phyloP scores from a whole-genome alignment of 1,284 basidiomycete species.

The Rhodotorula sp. region DNA sequence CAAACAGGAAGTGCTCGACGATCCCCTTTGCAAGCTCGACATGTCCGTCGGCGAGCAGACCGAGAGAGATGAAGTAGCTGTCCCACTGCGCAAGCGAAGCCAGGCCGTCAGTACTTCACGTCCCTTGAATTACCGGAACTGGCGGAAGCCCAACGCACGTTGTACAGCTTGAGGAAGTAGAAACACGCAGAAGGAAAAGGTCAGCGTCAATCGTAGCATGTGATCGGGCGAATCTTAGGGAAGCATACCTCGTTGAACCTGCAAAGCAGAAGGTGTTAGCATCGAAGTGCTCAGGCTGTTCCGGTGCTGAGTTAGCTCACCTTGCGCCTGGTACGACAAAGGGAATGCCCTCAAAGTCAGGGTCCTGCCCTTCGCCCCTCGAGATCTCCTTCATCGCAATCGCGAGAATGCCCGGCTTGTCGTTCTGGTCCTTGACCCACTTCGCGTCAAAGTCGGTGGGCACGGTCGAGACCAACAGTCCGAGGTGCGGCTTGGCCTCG shows the following conservation, averaged over 20 bases:
- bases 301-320: not conserved
- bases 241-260: constrained; percentile 82
- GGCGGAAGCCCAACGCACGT: constrained; percentile 10
- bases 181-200: not conserved
- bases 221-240: no score
- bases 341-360: constrained; percentile 83
- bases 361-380: constrained; percentile 61
- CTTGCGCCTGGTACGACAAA: constrained; percentile 97
- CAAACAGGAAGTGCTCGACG: constrained; percentile 98
- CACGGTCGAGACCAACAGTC: constrained; percentile 84
- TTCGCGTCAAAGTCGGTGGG: constrained; percentile 77
- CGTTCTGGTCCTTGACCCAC: constrained; percentile 91
- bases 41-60: constrained; percentile 90
- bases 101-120: not conserved
- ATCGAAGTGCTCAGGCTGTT: not conserved
- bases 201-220: not conserved
- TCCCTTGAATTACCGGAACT: no score
- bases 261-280: not conserved
- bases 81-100: constrained; percentile 70
- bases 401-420: constrained; percentile 88
- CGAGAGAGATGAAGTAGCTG: constrained; percentile 90
- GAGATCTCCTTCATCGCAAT: constrained; percentile 93
- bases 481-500: constrained; percentile 62
- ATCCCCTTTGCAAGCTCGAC: constrained; percentile 92
- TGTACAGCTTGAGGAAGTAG: constrained; percentile 28